Evolutionary conservation across 345 rosid genomes (phyloP).

Genomic region (Passiflora organensis): DNA sequence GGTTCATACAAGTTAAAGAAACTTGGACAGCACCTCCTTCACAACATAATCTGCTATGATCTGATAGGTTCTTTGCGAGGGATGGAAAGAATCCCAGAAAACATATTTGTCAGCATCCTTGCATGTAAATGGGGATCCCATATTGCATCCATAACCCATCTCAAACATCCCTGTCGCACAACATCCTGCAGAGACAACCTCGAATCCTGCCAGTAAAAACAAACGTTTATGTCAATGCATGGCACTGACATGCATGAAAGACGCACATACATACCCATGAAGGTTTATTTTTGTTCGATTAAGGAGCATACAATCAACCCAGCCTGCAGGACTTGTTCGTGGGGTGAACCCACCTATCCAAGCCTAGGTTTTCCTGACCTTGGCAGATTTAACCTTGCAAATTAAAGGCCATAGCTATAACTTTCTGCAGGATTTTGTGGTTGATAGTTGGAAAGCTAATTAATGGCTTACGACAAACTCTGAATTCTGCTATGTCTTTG

Average conservation of each 20-base stretch:
- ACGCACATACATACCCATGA: too few species aligned
- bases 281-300: background rate
- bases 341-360: constrained; percentile 2
- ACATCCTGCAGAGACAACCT: constrained; percentile 42
- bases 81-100: constrained; percentile 81
- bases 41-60: constrained; percentile 45
- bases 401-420: background rate
- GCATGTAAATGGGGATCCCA: constrained; percentile 42
- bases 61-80: constrained; percentile 52
- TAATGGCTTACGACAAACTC: too few species aligned
- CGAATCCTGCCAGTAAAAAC: constrained; percentile 37
- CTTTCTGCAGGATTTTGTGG: too few species aligned
- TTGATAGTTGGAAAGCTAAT: too few species aligned
- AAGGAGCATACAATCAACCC: too few species aligned
- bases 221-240: background rate
- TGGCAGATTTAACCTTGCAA: background rate
- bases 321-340: too few species aligned
- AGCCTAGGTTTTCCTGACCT: background rate
- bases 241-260: too few species aligned
- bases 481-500: too few species aligned
- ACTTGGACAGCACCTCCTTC: constrained; percentile 27
- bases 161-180: constrained; percentile 77
- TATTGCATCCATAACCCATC: constrained; percentile 65
- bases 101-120: constrained; percentile 49
- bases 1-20: constrained; percentile 22